These are phyloP conservation scores for Thelephora ganbajun DNA, from an alignment of 768 basidiomycete species.

Conservation along the genomic window DNA sequence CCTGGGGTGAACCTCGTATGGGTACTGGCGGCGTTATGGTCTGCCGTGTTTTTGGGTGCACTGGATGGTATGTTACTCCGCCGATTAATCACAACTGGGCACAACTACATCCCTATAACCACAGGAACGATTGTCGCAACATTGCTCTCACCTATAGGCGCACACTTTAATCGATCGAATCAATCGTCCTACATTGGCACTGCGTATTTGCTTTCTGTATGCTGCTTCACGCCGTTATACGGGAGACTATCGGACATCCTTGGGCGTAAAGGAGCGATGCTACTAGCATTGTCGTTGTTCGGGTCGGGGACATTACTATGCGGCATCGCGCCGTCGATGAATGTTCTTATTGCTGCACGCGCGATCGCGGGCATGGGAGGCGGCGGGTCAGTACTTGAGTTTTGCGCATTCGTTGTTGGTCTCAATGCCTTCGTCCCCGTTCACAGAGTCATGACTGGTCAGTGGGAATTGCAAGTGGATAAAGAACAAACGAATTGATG, in stretches of 20 bases:
- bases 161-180: conserved; percentile 67
- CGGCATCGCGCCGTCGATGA: conserved; percentile 81
- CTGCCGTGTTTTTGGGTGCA: conserved; percentile 71
- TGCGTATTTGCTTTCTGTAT: conserved; percentile 74
- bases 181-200: conserved; percentile 83
- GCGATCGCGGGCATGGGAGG: conserved; percentile 88
- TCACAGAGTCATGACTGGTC: conserved; percentile 74
- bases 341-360: conserved; percentile 62
- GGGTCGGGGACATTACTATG: conserved; percentile 77
- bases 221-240: conserved; percentile 85
- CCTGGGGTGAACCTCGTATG: conserved; percentile 44
- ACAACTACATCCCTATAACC: neutral
- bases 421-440: conserved; percentile 6
- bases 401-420: too few relatives aligned
- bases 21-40: conserved; percentile 72
- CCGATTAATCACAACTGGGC: neutral
- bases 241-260: conserved; percentile 77
- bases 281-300: conserved; percentile 73
- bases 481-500: conserved; percentile 2
- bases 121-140: conserved; percentile 81
- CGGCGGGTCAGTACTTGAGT: conserved; percentile 52
- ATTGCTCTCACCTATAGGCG: conserved; percentile 72
- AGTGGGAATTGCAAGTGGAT: conserved; percentile 11
- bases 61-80: conserved; percentile 47
- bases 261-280: conserved; percentile 77